phyloP scores from a whole-genome alignment of 768 basidiomycete species.

The Serendipita vermifera region DNA sequence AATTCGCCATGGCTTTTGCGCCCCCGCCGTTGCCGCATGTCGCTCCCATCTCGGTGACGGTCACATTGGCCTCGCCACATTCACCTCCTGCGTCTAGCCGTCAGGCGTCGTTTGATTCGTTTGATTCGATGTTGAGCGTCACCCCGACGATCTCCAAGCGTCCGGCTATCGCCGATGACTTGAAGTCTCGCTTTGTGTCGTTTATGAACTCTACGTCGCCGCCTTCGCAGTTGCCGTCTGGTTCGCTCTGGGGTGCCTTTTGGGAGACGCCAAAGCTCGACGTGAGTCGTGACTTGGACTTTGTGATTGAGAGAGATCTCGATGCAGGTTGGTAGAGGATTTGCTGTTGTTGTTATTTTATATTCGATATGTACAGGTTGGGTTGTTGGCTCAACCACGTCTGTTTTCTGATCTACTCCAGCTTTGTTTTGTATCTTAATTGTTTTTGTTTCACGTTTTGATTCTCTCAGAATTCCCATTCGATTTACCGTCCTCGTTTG shows the following conservation, averaged over 20 bases:
- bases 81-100: too few species aligned
- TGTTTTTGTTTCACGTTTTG: too few species aligned
- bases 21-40: neutral
- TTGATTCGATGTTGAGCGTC: neutral
- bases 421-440: too few species aligned
- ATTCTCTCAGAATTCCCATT: too few species aligned
- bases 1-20: neutral
- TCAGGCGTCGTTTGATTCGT: neutral
- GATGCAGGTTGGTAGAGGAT: constrained; percentile 8
- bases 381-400: too few species aligned
- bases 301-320: neutral
- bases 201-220: neutral
- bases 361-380: too few species aligned
- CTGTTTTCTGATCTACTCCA: too few species aligned
- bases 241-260: neutral
- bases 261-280: constrained; percentile 3
- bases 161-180: too few species aligned
- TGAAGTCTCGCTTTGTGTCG: neutral
- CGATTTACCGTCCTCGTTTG: too few species aligned
- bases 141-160: too few species aligned
- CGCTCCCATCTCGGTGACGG: neutral
- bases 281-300: constrained; percentile 2
- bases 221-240: neutral
- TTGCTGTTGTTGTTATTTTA: too few species aligned
- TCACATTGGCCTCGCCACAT: neutral